A percentile compares a stretch with the other conserved stretches of the same genome.
Conservation (phyloP, 2,329 filamentous ascomycete species). For the Colletotrichum kahawae region DNA sequence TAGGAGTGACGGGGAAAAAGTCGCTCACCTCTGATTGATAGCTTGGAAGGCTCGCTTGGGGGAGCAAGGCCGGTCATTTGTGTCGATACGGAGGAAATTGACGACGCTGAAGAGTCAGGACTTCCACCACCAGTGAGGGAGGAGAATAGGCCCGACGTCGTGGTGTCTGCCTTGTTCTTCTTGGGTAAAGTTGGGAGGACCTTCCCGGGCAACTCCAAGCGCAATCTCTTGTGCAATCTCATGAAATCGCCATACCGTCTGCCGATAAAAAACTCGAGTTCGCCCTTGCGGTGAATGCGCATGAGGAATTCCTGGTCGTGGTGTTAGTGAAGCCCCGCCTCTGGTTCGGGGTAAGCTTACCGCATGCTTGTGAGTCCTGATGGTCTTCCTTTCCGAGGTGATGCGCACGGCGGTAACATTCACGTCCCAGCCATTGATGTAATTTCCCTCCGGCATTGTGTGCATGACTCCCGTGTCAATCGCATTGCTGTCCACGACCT, state of each 20-base stretch:
- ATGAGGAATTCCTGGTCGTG: constrained; percentile 83
- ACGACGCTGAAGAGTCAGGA: constrained; percentile 78
- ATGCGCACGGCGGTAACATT: constrained; percentile 91
- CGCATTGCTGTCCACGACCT: constrained; percentile 91
- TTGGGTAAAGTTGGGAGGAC: constrained; percentile 84
- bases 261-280: constrained; percentile 79
- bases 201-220: constrained; percentile 88
- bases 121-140: constrained; percentile 59
- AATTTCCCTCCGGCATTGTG: constrained; percentile 88
- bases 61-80: constrained; percentile 51
- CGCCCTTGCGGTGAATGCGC: constrained; percentile 78
- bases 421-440: constrained; percentile 95
- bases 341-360: constrained; percentile 51
- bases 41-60: constrained; percentile 37
- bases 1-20: not conserved
- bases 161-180: constrained; percentile 86
- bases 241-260: constrained; percentile 89
- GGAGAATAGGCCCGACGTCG: constrained; percentile 62
- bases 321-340: not conserved
- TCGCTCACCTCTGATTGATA: constrained; percentile 47
- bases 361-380: constrained; percentile 90
- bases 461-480: constrained; percentile 89
- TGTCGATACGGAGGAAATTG: constrained; percentile 81
- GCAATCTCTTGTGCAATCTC: constrained; percentile 77
- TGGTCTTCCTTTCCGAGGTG: constrained; percentile 80